Base-by-base conservation (phyloP, 257 asterid genomes). In the Solanum piurae region DNA sequence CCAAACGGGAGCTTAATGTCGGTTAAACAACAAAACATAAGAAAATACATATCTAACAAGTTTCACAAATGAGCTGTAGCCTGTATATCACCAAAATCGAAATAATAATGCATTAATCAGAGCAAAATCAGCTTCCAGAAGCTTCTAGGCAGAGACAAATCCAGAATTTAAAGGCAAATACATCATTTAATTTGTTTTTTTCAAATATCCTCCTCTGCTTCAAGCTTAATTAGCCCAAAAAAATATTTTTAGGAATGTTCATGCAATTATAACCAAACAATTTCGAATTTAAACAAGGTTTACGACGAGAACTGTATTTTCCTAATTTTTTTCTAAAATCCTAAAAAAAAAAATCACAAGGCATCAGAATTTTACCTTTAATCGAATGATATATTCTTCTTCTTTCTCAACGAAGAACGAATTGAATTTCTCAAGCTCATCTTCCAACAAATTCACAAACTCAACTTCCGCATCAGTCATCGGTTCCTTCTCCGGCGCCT, bases 361-460 rank as follows among this genome's bases (percentile, higher is more conserved):
- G 16, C 23, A 75, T 8, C 3, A 58, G 25, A 27, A 23, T 40
- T 64, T 42, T 90, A 94, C 97, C 98, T 96, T 96, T 83, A 96
- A 92, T 91, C 93, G 88, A 86, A 96, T 96, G 86, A 96, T 95
- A 80, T 92, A 95, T 75, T 96, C 98, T 91, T 96, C 99, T 89
- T 96, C 99, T 42, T 95, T 92, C 94, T 96, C 99, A 34, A 94
- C 95, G 52, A 96, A 96, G 90, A 96, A 96, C 4, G 96, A 75
- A 87, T 96, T 96, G 58, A 96, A 96, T 88, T 96, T 96, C 96
- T 96, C 98, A 7, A 96, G 93, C 93, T 96, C 99, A 85, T 92
- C 98, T 93, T 96, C 99, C 92, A 96, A 89, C 79, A 96, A 91
- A 89, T 83, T 89, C 71, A 96, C 94, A 86, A 96, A 96, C 89